These are phyloP conservation scores for Neonectria magnoliae DNA, from an alignment of 2,329 filamentous ascomycete species.

Conservation along the genomic window DNA sequence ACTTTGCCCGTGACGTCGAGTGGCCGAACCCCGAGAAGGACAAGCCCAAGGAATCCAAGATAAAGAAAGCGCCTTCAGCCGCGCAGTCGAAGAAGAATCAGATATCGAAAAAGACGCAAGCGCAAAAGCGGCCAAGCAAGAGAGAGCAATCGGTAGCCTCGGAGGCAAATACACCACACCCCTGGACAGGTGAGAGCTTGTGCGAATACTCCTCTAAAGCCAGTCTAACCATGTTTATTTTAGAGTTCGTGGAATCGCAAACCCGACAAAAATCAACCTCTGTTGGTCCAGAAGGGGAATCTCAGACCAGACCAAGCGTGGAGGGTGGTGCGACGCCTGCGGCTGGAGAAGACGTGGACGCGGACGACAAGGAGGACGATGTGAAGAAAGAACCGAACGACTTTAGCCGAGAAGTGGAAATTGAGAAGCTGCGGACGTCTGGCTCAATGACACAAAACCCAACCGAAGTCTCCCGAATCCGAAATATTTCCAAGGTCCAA, in stretches of 20 bases:
- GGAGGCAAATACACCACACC: conserved; percentile 64
- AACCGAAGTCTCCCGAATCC: conserved; percentile 93
- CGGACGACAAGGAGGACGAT: conserved; percentile 61
- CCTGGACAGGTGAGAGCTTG: conserved; percentile 54
- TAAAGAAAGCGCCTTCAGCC: conserved; percentile 72
- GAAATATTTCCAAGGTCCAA: conserved; percentile 92
- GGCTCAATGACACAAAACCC: conserved; percentile 99
- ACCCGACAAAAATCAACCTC: conserved; percentile 56
- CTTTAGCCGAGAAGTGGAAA: conserved; percentile 88
- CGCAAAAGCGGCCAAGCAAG: conserved; percentile 64
- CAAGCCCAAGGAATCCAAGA: conserved; percentile 78
- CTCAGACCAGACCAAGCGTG: conserved; percentile 55
- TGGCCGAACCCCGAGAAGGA: conserved; percentile 94
- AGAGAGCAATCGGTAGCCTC: conserved; percentile 65
- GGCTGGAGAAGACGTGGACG: conserved; percentile 62
- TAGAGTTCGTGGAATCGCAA: conserved; percentile 61
- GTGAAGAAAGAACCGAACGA: conserved; percentile 60
- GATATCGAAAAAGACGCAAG: conserved; percentile 66
- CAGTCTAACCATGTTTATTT: not conserved
- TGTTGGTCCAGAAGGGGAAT: conserved; percentile 55
- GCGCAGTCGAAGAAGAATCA: conserved; percentile 66
- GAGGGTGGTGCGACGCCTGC: conserved; percentile 58
- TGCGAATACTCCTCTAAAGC: not conserved
- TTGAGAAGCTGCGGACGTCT: conserved; percentile 92
- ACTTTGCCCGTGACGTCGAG: conserved; percentile 90